Conservation (phyloP, 2,329 filamentous ascomycete species). For the Trichoderma sp. region DNA sequence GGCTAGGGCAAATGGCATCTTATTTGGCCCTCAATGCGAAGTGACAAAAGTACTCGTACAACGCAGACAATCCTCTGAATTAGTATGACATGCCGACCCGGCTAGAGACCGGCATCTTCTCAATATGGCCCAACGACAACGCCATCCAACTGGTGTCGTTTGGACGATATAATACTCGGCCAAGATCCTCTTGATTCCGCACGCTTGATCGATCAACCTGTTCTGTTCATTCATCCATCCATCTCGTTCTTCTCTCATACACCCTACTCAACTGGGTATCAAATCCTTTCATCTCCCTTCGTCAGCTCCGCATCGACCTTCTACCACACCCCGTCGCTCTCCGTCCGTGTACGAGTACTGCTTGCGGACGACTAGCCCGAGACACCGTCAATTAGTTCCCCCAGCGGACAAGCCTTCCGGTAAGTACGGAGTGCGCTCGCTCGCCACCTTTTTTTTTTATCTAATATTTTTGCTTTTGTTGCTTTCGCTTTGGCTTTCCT, state of each 20-base stretch:
- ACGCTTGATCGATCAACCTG: background rate
- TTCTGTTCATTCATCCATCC: background rate
- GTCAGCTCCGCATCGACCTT: background rate
- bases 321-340: background rate
- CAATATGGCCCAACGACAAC: conserved; percentile 12
- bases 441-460: background rate
- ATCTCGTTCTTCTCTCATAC: background rate
- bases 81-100: background rate
- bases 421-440: conserved; percentile 2
- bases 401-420: conserved; percentile 3
- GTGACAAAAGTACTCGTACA: background rate
- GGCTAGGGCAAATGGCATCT: background rate
- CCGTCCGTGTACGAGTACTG: background rate
- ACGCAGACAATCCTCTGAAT: background rate
- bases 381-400: background rate
- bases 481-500: background rate
- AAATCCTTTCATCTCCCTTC: background rate
- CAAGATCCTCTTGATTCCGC: background rate
- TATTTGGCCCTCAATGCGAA: background rate
- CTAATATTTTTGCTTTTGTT: background rate
- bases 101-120: background rate
- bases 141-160: conserved; percentile 4
- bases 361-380: background rate
- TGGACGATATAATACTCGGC: conserved; percentile 2
- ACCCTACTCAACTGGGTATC: background rate